A percentile compares a stretch with the other conserved stretches of the same genome.
Conservation (phyloP, 805 yeast genomes). For the Hanseniaspora occidentalis region DNA sequence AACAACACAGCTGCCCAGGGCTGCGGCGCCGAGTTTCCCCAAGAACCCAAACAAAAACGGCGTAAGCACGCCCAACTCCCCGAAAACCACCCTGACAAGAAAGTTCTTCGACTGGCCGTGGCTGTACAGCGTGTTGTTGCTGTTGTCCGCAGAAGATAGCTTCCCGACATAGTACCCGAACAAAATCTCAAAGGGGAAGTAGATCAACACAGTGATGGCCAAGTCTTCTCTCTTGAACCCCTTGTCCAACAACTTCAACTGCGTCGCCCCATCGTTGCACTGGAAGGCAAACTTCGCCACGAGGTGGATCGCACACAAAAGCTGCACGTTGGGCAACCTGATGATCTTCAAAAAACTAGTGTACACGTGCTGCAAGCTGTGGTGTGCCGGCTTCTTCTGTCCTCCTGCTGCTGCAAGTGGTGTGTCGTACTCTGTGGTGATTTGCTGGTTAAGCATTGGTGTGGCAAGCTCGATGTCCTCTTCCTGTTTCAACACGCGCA, state of each 20-base stretch:
- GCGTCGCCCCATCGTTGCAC: constrained; percentile 92
- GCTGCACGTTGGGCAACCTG: constrained; percentile 56
- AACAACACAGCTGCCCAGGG: constrained; percentile 68
- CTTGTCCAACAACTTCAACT: constrained; percentile 76
- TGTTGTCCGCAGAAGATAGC: constrained; percentile 49
- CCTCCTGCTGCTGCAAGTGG: constrained; percentile 3
- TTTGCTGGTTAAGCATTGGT: constrained; percentile 12
- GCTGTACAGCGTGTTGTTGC: constrained; percentile 1
- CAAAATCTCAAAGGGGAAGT: constrained; percentile 89
- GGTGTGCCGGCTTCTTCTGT: constrained; percentile 23
- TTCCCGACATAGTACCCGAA: constrained; percentile 94
- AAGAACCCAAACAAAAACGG: constrained; percentile 88
- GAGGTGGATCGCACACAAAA: constrained; percentile 61
- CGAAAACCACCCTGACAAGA: constrained; percentile 13
- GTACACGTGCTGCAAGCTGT: constrained; percentile 43
- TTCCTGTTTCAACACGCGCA: constrained; percentile 4
- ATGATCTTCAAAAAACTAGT: constrained; percentile 56
- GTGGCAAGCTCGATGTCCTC: constrained; percentile 2
- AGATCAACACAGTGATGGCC: constrained; percentile 83
- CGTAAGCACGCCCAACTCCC: constrained; percentile 43
- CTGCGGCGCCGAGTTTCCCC: constrained; percentile 62
- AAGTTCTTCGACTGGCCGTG: neutral
- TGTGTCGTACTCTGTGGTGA: constrained; percentile 6
- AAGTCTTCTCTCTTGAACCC: constrained; percentile 90
- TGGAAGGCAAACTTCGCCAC: constrained; percentile 86